Evolutionary conservation across 176 grass and related monocot species (phyloP).

Genomic region (Bothriochloa decipiens): DNA sequence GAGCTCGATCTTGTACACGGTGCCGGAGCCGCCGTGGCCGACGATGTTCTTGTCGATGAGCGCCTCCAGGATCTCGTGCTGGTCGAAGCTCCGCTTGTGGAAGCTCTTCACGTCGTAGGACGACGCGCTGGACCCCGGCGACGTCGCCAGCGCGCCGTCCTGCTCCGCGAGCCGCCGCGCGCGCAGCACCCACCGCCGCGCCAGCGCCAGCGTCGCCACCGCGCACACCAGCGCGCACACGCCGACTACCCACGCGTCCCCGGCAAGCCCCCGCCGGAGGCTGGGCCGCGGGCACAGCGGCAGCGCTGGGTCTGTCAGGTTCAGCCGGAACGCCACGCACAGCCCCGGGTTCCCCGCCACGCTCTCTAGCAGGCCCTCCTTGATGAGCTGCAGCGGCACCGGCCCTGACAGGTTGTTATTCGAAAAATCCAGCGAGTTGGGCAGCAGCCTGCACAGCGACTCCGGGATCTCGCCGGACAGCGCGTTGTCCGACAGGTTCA

Average conservation of each 20-base stretch:
- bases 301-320: conserved; percentile 56
- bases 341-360: conserved; percentile 78
- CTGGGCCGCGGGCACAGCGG: conserved; percentile 62
- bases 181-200: conserved; percentile 53
- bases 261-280: conserved; percentile 50
- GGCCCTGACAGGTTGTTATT: conserved; percentile 81
- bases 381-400: conserved; percentile 74
- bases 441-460: conserved; percentile 73
- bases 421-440: conserved; percentile 91
- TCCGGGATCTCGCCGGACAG: conserved; percentile 78
- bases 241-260: conserved; percentile 59
- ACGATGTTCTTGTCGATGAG: conserved; percentile 96
- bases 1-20: conserved; percentile 93
- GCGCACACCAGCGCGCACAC: conserved; percentile 52
- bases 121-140: conserved; percentile 55
- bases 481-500: conserved; percentile 84
- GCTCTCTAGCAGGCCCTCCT: conserved; percentile 77
- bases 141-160: conserved; percentile 52
- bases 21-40: conserved; percentile 75
- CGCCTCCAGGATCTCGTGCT: conserved; percentile 91
- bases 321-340: conserved; percentile 76
- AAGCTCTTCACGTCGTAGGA: conserved; percentile 86
- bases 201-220: conserved; percentile 42
- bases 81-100: conserved; percentile 88
- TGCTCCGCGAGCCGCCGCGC: conserved; percentile 42